phyloP scores from a whole-genome alignment of 2,329 filamentous ascomycete species.

The Fusarium brevicatenulatum region DNA sequence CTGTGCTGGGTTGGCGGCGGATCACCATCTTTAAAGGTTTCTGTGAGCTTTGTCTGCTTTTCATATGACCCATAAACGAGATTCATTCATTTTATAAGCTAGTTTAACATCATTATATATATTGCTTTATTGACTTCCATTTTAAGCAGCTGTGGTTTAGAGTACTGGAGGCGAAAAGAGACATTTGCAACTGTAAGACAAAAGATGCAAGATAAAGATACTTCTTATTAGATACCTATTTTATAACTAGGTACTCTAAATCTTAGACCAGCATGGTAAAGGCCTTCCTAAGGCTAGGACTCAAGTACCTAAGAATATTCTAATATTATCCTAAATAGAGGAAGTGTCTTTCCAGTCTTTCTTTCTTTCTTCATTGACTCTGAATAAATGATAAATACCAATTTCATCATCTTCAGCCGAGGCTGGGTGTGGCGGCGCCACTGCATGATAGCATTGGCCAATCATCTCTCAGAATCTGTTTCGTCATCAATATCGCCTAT shows the following conservation, averaged over 20 bases:
- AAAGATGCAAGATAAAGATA: too few species aligned
- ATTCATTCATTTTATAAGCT: too few species aligned
- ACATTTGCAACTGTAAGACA: neutral
- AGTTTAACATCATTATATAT: neutral
- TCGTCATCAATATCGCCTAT: slow-evolving; percentile 40
- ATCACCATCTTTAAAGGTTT: neutral
- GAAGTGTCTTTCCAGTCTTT: neutral
- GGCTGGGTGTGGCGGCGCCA: neutral
- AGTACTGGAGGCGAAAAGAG: neutral
- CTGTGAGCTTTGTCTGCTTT: neutral
- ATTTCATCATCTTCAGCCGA: neutral
- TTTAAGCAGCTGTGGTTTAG: neutral
- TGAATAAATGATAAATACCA: neutral
- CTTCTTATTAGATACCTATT: too few species aligned
- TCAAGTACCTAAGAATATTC: too few species aligned
- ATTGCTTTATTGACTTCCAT: neutral
- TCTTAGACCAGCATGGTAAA: neutral
- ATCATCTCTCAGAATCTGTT: slow-evolving; percentile 10
- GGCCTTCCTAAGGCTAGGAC: neutral
- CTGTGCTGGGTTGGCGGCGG: neutral
- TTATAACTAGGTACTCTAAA: neutral
- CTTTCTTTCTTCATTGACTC: neutral
- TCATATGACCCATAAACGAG: neutral
- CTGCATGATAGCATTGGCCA: slow-evolving; percentile 31
- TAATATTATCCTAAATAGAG: neutral